Percentiles rank a stretch among this genome's conserved stretches.
These are phyloP conservation scores for Phytophthora meadii DNA, from an alignment of 352 stramenopile genomes.

Conservation along the genomic window DNA sequence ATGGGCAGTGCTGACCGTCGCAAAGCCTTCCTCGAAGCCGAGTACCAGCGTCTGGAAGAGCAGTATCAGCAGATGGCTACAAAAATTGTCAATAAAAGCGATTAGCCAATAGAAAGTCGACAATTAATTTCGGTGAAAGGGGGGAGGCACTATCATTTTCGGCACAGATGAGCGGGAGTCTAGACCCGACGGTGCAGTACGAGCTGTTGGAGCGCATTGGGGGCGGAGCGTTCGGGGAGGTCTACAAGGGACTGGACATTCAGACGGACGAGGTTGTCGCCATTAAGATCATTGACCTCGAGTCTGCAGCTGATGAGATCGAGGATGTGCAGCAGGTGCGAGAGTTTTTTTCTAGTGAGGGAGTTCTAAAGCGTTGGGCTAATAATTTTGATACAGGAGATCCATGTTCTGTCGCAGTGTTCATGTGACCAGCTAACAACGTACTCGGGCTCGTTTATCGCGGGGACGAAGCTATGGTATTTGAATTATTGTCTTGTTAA, in stretches of 20 bases:
- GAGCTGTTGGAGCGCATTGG: constrained; percentile 85
- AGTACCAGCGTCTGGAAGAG: constrained; percentile 59
- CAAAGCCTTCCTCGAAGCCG: constrained; percentile 80
- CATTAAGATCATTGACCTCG: constrained; percentile 88
- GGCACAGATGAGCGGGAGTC: constrained; percentile 49
- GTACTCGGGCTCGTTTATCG: constrained; percentile 90
- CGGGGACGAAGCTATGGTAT: constrained; percentile 82
- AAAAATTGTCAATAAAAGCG: constrained; percentile 31
- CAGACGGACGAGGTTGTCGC: constrained; percentile 77
- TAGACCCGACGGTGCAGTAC: constrained; percentile 68
- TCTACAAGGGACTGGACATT: constrained; percentile 78
- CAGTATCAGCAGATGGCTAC: constrained; percentile 59
- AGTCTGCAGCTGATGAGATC: constrained; percentile 85
- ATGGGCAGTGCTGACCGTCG: constrained; percentile 73
- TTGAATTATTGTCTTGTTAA: background rate
- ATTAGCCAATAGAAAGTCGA: constrained; percentile 7
- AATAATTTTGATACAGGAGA: constrained; percentile 68
- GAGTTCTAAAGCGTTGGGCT: background rate
- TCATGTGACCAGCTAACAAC: constrained; percentile 90
- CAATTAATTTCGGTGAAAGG: constrained; percentile 21
- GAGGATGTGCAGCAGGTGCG: constrained; percentile 86
- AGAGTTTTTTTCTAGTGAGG: too few species aligned
- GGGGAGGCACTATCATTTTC: constrained; percentile 16
- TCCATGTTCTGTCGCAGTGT: constrained; percentile 90
- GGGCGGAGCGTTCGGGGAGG: constrained; percentile 82